Percentiles rank a stretch among this genome's conserved stretches.
Evolutionary conservation across 768 basidiomycete species (phyloP).

Genomic region (Leccinum longicurvipes): DNA sequence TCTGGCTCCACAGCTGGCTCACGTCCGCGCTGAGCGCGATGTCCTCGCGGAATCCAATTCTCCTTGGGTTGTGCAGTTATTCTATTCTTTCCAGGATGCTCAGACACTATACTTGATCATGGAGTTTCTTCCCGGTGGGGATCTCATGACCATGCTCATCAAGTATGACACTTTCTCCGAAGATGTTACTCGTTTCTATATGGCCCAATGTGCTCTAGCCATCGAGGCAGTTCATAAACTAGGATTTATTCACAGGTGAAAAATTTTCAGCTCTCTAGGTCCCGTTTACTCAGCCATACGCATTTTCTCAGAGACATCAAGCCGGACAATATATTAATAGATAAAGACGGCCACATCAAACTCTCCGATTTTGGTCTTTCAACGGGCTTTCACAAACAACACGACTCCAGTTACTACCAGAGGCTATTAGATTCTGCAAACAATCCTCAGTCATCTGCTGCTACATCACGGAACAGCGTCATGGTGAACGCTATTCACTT

Average conservation of each 20-base stretch:
- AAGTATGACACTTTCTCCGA: slow-evolving; percentile 99
- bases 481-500: slow-evolving; percentile 97
- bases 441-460: slow-evolving; percentile 40
- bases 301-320: slow-evolving; percentile 80
- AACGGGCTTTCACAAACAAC: slow-evolving; percentile 98
- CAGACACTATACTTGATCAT: slow-evolving; percentile 94
- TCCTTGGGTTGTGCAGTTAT: slow-evolving; percentile 94
- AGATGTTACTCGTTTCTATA: slow-evolving; percentile 97
- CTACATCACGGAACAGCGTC: slow-evolving; percentile 81
- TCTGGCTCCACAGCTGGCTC: slow-evolving; percentile 66
- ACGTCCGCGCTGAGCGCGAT: slow-evolving; percentile 96
- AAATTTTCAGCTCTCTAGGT: neutral
- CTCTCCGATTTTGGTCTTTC: slow-evolving; percentile 98
- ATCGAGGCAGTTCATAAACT: slow-evolving; percentile 97
- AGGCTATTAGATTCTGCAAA: slow-evolving; percentile 69
- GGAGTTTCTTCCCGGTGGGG: slow-evolving; percentile 98
- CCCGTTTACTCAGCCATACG: neutral
- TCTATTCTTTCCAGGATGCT: slow-evolving; percentile 97
- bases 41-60: slow-evolving; percentile 95
- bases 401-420: slow-evolving; percentile 95
- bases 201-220: slow-evolving; percentile 96
- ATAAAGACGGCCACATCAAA: slow-evolving; percentile 96
- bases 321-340: slow-evolving; percentile 90
- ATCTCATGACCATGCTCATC: slow-evolving; percentile 99
- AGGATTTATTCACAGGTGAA: slow-evolving; percentile 93